phyloP scores from a whole-genome alignment of 306 rosid genomes.

The Castanea sativa region DNA sequence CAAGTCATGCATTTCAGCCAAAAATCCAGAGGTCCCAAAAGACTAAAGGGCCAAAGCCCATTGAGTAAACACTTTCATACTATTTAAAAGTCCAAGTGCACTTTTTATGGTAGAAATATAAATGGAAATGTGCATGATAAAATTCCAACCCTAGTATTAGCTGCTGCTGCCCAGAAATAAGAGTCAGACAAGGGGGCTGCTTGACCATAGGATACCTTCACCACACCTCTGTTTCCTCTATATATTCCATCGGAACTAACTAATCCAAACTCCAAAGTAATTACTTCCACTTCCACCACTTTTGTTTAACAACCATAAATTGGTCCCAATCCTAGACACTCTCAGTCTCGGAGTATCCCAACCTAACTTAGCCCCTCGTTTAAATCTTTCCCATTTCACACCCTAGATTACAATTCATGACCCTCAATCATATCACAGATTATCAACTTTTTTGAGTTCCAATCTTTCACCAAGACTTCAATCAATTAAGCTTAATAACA shows the following conservation, averaged over 20 bases:
- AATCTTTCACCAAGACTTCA: neutral
- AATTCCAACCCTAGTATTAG: neutral
- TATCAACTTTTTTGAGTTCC: too few species aligned
- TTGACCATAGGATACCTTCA: constrained; percentile 35
- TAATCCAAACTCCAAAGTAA: constrained; percentile 11
- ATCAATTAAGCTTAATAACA: neutral
- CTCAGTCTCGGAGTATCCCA: neutral
- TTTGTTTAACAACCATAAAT: neutral
- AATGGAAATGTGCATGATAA: neutral
- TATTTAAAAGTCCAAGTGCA: too few species aligned
- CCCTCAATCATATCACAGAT: too few species aligned
- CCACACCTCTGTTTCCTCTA: neutral
- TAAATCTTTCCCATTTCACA: neutral
- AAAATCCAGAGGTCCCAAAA: neutral
- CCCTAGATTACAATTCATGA: too few species aligned
- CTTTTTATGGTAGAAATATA: too few species aligned
- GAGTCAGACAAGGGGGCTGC: constrained; percentile 9
- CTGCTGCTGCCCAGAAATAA: constrained; percentile 8
- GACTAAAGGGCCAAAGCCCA: too few species aligned
- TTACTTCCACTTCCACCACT: constrained; percentile 1
- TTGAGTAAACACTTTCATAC: too few species aligned
- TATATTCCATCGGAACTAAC: neutral
- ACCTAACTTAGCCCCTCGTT: neutral
- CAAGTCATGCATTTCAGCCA: neutral
- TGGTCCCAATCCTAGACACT: neutral